phyloP scores from a whole-genome alignment of 331 rosid genomes.

The Phaseolus coccineus region DNA sequence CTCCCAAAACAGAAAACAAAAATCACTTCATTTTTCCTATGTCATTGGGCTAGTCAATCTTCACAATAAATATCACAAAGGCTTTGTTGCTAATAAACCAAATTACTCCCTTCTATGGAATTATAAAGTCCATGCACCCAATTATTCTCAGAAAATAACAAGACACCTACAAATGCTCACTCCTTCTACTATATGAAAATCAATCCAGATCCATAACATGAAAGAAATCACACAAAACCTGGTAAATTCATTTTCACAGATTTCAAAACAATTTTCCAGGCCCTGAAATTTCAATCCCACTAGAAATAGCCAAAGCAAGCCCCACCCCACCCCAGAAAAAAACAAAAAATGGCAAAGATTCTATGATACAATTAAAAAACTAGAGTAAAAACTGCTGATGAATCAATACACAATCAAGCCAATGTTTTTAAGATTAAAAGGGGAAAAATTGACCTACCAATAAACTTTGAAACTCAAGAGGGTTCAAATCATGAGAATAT shows the following conservation, averaged over 20 bases:
- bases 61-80: constrained; percentile 32
- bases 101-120: neutral
- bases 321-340: neutral
- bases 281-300: too few species aligned
- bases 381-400: neutral
- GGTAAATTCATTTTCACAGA: constrained; percentile 1
- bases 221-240: neutral
- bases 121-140: constrained; percentile 11
- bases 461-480: neutral
- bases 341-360: neutral
- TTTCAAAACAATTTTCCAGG: neutral
- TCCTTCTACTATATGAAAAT: constrained; percentile 34
- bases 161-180: constrained; percentile 27
- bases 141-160: constrained; percentile 22
- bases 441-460: neutral
- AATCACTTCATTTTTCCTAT: neutral
- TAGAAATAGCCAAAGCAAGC: neutral
- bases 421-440: neutral
- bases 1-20: constrained; percentile 26
- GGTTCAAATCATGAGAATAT: neutral
- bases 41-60: neutral
- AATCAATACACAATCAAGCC: neutral
- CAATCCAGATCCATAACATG: constrained; percentile 51
- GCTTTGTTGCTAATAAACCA: constrained; percentile 24
- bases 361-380: neutral